Evolutionary conservation across 495 filamentous ascomycete genomes (phyloP), one percentile per base, ranked within the genome.

Genomic region (Elaphomyces granulatus): DNA sequence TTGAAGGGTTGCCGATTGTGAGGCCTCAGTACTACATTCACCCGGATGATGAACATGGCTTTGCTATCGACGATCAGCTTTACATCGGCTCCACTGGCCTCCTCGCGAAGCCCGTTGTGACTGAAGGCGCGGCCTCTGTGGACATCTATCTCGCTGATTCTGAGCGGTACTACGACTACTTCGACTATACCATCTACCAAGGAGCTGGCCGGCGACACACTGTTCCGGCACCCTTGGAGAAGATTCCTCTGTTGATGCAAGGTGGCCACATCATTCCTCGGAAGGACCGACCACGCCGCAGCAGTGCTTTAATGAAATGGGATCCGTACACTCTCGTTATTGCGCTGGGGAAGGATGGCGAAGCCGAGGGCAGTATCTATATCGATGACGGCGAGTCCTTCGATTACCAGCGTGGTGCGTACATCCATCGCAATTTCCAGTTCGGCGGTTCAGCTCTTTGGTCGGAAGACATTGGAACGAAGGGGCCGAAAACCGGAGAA

Each of bases 251-350:
- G 12, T 62, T 98, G 38, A 92, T 95, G 78, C 83, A 79, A 45
- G 88, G 83, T 23, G 88, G 92, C 8, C 82, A 94, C 52, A 78
- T 98, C 53, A 76, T 98, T 54, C 81, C 86, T 12, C 80, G 90
- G 33, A 82, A 86, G 44, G 90, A 98, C 43, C 73, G 77, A 0
- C 87, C 88, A 2, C 75, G 90, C 32, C 75, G 87, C 37, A 87
- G 81, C 46, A 81, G 76, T 40, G 80, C 80, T 4, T 66, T 95
- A 7, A 95, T 96, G 92, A 79, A 74, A 49, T 92, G 74, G 62
- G 90, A 98, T 53, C 86, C 88, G 4, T 94, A 93, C 59, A 96
- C 90, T 7, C 71, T 98, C 2, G 75, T 96, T 28, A 65, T 96
- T 3, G 72, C 77, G 1, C 61, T 94, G n/a, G 63, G 72, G 47